Conservation (phyloP, 768 basidiomycete species). For the Paxillus rubicundulus region DNA sequence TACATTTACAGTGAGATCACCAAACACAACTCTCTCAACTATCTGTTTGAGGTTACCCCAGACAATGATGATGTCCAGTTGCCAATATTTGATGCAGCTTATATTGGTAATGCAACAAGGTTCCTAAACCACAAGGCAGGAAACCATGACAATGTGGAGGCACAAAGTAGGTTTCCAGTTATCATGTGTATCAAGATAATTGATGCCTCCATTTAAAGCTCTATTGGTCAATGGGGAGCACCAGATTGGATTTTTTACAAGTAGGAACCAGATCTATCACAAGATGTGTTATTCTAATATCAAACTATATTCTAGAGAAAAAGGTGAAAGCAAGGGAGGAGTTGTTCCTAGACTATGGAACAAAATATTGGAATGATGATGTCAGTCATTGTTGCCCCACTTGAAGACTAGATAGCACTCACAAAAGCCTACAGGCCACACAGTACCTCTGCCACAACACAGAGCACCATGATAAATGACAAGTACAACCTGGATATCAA, state of each 20-base stretch:
- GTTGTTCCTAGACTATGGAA: slow-evolving; percentile 37
- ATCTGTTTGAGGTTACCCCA: slow-evolving; percentile 29
- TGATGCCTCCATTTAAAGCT: slow-evolving; percentile 13
- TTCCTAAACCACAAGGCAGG: slow-evolving; percentile 39
- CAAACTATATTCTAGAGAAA: slow-evolving; percentile 15
- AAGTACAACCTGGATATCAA: too few relatives aligned
- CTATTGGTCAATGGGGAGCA: slow-evolving; percentile 33
- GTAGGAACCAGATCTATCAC: slow-evolving; percentile 23
- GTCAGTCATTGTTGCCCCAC: not conserved
- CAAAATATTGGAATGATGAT: slow-evolving; percentile 19
- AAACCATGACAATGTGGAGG: slow-evolving; percentile 17
- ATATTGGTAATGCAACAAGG: slow-evolving; percentile 43
- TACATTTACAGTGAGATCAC: slow-evolving; percentile 10
- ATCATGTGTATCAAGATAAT: not conserved
- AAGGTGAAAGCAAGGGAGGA: slow-evolving; percentile 32
- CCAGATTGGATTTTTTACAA: slow-evolving; percentile 36
- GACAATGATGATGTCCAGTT: not conserved
- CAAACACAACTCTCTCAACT: slow-evolving; percentile 28
- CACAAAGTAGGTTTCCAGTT: slow-evolving; percentile 22
- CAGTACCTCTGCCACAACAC: too few relatives aligned
- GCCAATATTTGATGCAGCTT: slow-evolving; percentile 36
- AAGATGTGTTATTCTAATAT: not conserved
- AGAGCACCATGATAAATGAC: too few relatives aligned
- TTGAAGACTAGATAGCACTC: not conserved
- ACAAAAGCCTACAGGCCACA: too few relatives aligned